These are phyloP conservation scores for Nannochloropsis salina DNA, from an alignment of 108 stramenopile genomes.

Conservation along the genomic window DNA sequence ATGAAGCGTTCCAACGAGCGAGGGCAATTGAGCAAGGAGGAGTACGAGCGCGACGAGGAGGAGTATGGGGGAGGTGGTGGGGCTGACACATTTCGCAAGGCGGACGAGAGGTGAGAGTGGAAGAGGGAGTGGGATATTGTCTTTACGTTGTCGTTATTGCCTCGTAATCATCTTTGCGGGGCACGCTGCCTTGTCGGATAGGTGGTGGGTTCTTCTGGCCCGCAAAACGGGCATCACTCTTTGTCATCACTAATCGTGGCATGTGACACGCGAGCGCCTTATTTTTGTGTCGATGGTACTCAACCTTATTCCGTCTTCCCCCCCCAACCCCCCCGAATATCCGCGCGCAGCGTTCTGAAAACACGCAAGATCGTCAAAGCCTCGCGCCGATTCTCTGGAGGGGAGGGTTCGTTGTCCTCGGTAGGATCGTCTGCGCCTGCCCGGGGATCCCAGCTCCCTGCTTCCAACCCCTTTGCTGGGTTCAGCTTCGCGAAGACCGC, in stretches of 20 bases:
- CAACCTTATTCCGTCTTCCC: no score
- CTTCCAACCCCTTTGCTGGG: background rate
- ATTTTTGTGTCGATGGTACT: no score
- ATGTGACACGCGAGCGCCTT: no score
- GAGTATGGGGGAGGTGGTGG: background rate
- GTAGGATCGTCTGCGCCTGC: no score
- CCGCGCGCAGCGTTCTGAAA: background rate
- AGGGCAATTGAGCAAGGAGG: background rate
- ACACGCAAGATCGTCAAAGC: background rate
- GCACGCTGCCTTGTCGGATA: no score
- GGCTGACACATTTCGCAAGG: background rate
- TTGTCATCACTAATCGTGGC: no score
- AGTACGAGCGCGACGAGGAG: background rate
- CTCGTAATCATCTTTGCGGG: no score
- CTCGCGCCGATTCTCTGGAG: background rate
- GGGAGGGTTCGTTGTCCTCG: background rate
- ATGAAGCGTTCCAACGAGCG: background rate
- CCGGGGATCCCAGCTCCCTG: no score
- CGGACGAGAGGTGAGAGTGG: background rate
- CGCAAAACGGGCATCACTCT: no score
- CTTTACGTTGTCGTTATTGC: background rate
- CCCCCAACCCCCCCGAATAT: background rate
- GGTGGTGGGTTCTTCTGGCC: no score
- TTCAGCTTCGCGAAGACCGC: conserved; percentile 3
- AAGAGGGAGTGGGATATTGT: background rate